Evolutionary conservation across 2,329 filamentous ascomycete species (phyloP).

Genomic region (Colletotrichum navitas): DNA sequence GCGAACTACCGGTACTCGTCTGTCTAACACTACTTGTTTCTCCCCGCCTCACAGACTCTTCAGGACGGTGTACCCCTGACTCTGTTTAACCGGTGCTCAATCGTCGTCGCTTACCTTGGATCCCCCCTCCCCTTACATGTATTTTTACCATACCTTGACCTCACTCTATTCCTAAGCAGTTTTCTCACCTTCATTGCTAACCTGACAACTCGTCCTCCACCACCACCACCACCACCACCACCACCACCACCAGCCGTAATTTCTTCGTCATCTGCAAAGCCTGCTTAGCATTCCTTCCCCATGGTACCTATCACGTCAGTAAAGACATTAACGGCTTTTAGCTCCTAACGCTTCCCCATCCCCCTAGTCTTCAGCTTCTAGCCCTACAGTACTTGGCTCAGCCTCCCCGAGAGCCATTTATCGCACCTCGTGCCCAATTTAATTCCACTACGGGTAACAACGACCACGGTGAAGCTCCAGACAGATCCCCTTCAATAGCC

Average conservation of each 20-base stretch:
- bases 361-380: neutral
- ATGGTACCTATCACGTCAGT: slow-evolving; percentile 13
- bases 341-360: slow-evolving; percentile 10
- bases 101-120: slow-evolving; percentile 23
- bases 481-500: slow-evolving; percentile 7
- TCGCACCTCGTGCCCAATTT: slow-evolving; percentile 30
- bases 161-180: slow-evolving; percentile 8
- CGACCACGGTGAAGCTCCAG: slow-evolving; percentile 6
- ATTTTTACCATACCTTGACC: slow-evolving; percentile 21
- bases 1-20: slow-evolving; percentile 12
- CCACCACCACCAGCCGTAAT: neutral
- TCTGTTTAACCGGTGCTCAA: slow-evolving; percentile 6
- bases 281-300: slow-evolving; percentile 9
- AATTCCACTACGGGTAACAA: slow-evolving; percentile 21
- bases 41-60: slow-evolving; percentile 2
- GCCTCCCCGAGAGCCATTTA: slow-evolving; percentile 22
- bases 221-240: no score
- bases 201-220: neutral
- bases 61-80: slow-evolving; percentile 33
- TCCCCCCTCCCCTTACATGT: slow-evolving; percentile 2
- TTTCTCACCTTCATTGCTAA: slow-evolving; percentile 12
- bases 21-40: slow-evolving; percentile 17
- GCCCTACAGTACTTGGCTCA: slow-evolving; percentile 1
- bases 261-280: slow-evolving; percentile 7
- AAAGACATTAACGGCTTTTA: slow-evolving; percentile 22